A percentile compares a stretch with the other conserved stretches of the same genome.
Conservation (phyloP, 2,329 filamentous ascomycete genomes). For the Trichoderma sp. region DNA sequence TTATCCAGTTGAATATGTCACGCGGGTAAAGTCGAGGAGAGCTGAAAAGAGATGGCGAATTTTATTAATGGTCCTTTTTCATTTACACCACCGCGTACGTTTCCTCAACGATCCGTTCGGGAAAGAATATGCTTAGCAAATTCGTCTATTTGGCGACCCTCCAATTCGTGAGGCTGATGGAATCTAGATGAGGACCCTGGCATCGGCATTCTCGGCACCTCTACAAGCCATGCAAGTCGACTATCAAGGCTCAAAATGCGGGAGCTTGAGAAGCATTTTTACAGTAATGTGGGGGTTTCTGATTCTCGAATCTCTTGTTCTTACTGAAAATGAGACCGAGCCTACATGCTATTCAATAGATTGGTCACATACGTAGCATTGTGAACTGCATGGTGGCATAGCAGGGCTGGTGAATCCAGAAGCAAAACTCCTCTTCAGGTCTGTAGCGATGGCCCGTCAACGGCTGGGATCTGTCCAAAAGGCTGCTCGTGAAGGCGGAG, state of each 20-base stretch:
- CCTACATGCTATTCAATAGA: background rate
- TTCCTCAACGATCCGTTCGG: background rate
- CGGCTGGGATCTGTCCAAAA: conserved; percentile 9
- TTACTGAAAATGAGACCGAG: background rate
- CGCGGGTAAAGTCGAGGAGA: conserved; percentile 7
- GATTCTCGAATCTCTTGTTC: background rate
- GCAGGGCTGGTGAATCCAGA: background rate
- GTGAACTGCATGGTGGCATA: conserved; percentile 1
- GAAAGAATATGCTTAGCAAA: conserved; percentile 13
- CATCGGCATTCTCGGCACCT: conserved; percentile 12
- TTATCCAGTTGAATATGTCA: background rate
- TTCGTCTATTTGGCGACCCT: background rate
- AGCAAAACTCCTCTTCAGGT: background rate
- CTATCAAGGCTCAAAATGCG: no score
- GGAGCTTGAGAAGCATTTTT: background rate
- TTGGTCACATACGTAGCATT: conserved; percentile 16
- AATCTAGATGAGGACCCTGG: conserved; percentile 13
- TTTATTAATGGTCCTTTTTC: background rate
- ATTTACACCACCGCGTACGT: background rate
- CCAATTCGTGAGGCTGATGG: conserved; percentile 4
- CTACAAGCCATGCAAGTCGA: background rate
- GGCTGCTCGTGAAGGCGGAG: background rate
- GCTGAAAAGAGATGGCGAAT: background rate
- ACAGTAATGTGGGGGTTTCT: background rate
- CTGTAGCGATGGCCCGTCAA: conserved; percentile 6